Evolutionary conservation across 2,329 filamentous ascomycete species (phyloP).

Genomic region (Mycogone perniciosa): DNA sequence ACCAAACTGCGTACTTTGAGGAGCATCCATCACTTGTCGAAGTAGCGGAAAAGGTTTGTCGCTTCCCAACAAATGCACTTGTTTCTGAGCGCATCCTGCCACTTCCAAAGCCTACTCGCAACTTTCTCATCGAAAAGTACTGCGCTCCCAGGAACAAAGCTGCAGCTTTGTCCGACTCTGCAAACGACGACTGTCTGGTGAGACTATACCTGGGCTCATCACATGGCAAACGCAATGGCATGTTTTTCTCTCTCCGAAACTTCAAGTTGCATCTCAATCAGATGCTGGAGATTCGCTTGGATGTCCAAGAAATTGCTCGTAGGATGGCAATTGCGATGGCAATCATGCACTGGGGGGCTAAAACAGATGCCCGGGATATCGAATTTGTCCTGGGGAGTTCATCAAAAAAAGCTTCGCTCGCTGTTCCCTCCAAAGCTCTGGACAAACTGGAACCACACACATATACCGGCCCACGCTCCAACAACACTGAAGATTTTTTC

Average conservation of each 20-base stretch:
- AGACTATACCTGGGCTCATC: slow-evolving; percentile 17
- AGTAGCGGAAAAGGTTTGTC: slow-evolving; percentile 6
- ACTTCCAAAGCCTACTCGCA: slow-evolving; percentile 17
- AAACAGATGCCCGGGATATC: slow-evolving; percentile 24
- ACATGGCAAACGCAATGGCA: neutral
- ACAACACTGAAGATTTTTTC: slow-evolving; percentile 9
- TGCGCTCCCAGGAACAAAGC: slow-evolving; percentile 10
- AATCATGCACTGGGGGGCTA: slow-evolving; percentile 27
- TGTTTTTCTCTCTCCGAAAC: slow-evolving; percentile 25
- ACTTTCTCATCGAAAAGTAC: slow-evolving; percentile 17
- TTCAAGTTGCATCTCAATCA: slow-evolving; percentile 28
- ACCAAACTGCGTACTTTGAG: slow-evolving; percentile 6
- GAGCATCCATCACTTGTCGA: slow-evolving; percentile 4
- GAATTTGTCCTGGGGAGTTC: slow-evolving; percentile 27
- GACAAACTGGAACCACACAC: neutral
- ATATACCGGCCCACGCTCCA: neutral
- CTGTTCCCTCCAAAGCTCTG: neutral
- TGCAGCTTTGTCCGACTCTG: slow-evolving; percentile 7
- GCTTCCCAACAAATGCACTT: slow-evolving; percentile 17
- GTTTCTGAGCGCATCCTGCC: slow-evolving; percentile 21
- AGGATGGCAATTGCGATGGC: slow-evolving; percentile 24
- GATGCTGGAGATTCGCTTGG: slow-evolving; percentile 19
- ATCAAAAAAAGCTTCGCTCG: neutral
- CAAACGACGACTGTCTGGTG: slow-evolving; percentile 20
- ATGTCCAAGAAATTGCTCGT: slow-evolving; percentile 15